phyloP scores from a whole-genome alignment of 2,329 filamentous ascomycete species.

The Achaetomium macrosporum region DNA sequence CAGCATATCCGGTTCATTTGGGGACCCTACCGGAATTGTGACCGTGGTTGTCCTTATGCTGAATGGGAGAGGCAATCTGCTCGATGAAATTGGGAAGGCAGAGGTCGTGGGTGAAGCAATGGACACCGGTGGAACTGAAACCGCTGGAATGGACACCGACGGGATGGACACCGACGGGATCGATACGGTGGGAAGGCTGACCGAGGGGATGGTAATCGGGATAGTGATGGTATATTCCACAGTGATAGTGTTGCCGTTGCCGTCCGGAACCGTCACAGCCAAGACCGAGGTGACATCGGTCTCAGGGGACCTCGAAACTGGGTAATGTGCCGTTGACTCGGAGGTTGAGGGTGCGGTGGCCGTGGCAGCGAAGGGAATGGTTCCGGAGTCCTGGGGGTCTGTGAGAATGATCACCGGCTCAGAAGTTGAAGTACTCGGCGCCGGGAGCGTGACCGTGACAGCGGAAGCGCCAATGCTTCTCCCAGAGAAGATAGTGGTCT shows the following conservation, averaged over 20 bases:
- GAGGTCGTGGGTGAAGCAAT: no score
- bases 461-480: not conserved
- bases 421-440: conserved; percentile 6
- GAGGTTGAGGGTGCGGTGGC: conserved; percentile 4
- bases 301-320: conserved; percentile 4
- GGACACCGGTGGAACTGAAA: no score
- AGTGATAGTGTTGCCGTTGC: conserved; percentile 2
- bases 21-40: not conserved
- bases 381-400: not conserved
- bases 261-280: conserved; percentile 16
- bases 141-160: no score
- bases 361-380: conserved; percentile 1
- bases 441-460: not conserved
- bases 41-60: conserved; percentile 1
- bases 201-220: not conserved
- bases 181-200: conserved; percentile 9
- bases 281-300: conserved; percentile 11
- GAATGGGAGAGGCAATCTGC: conserved; percentile 5
- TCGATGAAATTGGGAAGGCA: no score
- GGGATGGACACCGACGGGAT: no score
- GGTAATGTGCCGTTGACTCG: not conserved
- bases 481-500: not conserved
- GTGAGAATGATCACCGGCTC: conserved; percentile 14
- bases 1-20: not conserved
- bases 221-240: conserved; percentile 19